Percentiles rank a stretch among this genome's conserved stretches.
Conservation (phyloP, 2,329 filamentous ascomycete genomes). For the Penicillium olsonii region DNA sequence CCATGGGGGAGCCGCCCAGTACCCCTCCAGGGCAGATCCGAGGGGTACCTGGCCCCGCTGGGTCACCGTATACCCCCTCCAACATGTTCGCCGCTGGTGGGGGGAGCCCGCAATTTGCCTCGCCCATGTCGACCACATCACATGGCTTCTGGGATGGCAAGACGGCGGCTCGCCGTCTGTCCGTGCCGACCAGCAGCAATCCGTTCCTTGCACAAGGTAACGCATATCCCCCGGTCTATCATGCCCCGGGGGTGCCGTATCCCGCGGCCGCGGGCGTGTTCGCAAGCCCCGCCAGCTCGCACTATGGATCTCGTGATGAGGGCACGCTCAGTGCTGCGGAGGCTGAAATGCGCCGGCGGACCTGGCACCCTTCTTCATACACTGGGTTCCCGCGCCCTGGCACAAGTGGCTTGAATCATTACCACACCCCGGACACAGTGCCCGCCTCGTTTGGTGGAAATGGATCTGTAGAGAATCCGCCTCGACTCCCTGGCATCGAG, state of each 20-base stretch:
- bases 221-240: constrained; percentile 59
- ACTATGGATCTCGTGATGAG: constrained; percentile 46
- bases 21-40: constrained; percentile 65
- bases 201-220: constrained; percentile 69
- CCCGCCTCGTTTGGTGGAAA: constrained; percentile 57
- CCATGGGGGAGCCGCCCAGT: constrained; percentile 62
- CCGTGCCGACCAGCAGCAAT: constrained; percentile 74
- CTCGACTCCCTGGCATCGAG: constrained; percentile 84
- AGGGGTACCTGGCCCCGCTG: constrained; percentile 66
- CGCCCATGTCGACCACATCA: constrained; percentile 70
- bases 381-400: constrained; percentile 65
- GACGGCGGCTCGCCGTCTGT: constrained; percentile 72
- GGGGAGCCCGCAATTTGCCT: constrained; percentile 76
- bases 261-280: constrained; percentile 63
- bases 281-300: constrained; percentile 68
- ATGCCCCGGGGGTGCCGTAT: constrained; percentile 54
- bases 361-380: constrained; percentile 78
- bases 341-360: constrained; percentile 77
- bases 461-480: constrained; percentile 56
- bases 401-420: constrained; percentile 73
- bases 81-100: constrained; percentile 75
- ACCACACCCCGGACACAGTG: constrained; percentile 68
- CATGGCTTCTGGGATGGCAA: constrained; percentile 73
- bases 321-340: constrained; percentile 54
- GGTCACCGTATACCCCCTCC: constrained; percentile 80